phyloP scores from a whole-genome alignment of 306 rosid species.

The Cicer chorassanicum region DNA sequence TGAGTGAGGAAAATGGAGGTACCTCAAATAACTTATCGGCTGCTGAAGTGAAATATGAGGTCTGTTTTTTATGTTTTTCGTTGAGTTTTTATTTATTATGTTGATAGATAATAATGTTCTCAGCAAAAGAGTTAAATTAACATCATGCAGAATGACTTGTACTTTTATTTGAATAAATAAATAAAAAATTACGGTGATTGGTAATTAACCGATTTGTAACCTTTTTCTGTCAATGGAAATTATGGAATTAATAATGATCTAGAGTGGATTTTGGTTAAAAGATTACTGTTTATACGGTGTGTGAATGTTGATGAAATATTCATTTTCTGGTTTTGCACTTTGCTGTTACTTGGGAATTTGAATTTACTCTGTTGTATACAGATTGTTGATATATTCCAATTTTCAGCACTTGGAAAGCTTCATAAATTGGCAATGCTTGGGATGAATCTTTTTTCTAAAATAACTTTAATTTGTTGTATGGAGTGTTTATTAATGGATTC shows the following conservation, averaged over 20 bases:
- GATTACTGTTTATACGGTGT: conserved; percentile 1
- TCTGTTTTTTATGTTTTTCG: conserved; percentile 37
- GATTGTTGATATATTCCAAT: conserved; percentile 17
- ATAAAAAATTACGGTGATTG: not conserved
- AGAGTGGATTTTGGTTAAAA: not conserved
- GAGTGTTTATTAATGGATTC: conserved; percentile 4
- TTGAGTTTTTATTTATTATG: conserved; percentile 7
- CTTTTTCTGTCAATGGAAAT: not conserved
- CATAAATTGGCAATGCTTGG: conserved; percentile 1
- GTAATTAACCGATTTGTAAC: not conserved
- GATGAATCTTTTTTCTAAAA: not conserved
- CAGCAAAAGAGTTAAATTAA: not conserved
- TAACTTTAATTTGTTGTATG: conserved; percentile 4
- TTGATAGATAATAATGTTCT: not conserved
- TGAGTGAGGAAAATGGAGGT: conserved; percentile 57
- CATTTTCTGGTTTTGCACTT: not conserved
- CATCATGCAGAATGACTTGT: not conserved
- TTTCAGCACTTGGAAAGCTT: conserved; percentile 18
- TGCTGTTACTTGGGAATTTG: conserved; percentile 11
- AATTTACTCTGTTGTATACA: not conserved
- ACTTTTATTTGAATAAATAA: not conserved
- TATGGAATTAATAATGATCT: not conserved
- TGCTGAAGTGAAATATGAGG: conserved; percentile 75
- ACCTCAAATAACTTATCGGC: conserved; percentile 48
- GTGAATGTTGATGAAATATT: not conserved